Conservation (phyloP, 1,139 yeast genomes). For the Geotrichum europaeum region DNA sequence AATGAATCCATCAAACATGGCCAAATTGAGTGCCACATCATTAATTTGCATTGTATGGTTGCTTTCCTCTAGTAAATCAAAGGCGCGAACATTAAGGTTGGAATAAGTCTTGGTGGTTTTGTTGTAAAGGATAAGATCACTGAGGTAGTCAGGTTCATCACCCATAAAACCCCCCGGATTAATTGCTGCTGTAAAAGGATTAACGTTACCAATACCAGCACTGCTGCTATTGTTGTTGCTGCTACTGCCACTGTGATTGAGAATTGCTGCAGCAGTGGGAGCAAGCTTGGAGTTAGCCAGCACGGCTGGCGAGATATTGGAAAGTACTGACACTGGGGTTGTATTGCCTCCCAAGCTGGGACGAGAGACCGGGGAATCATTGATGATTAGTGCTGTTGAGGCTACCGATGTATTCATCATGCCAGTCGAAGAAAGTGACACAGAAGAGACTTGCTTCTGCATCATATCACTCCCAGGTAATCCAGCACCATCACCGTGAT, state of each 20-base stretch:
- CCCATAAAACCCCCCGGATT: background rate
- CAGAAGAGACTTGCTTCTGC: background rate
- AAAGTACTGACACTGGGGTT: background rate
- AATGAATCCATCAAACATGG: slow-evolving; percentile 66
- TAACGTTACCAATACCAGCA: background rate
- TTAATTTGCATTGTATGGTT: slow-evolving; percentile 47
- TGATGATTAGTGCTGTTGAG: background rate
- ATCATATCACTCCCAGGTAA: background rate
- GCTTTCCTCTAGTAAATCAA: slow-evolving; percentile 67
- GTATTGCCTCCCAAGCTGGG: background rate
- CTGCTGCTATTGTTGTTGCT: background rate
- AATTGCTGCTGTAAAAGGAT: background rate
- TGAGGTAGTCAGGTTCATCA: slow-evolving; percentile 23
- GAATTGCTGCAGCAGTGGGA: background rate
- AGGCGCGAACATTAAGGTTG: slow-evolving; percentile 41
- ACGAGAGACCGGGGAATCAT: background rate
- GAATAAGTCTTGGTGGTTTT: slow-evolving; percentile 32
- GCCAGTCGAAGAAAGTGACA: background rate
- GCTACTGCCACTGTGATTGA: background rate
- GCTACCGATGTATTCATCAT: background rate
- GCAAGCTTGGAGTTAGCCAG: slow-evolving; percentile 6
- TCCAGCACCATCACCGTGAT: background rate
- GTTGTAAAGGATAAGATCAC: slow-evolving; percentile 35
- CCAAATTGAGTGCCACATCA: slow-evolving; percentile 65
- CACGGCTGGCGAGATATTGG: slow-evolving; percentile 4